These are phyloP conservation scores for Colletotrichum lini DNA, from an alignment of 2,329 filamentous ascomycete genomes.

Conservation along the genomic window DNA sequence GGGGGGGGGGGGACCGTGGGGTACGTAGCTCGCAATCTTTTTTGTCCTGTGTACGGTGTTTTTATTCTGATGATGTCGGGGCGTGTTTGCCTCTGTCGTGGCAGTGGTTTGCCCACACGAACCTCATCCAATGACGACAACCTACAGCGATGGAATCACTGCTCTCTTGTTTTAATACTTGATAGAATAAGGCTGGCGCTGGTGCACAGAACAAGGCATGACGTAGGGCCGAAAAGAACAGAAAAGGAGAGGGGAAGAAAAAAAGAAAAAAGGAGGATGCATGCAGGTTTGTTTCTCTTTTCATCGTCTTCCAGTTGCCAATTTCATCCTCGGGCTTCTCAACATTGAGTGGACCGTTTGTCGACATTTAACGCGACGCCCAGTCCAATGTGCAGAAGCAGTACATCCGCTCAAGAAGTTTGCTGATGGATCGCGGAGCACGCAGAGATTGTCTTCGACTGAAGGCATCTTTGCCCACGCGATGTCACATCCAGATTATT, in stretches of 20 bases:
- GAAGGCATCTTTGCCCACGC: conserved; percentile 34
- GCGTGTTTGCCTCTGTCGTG: conserved; percentile 26
- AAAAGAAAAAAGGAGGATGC: not conserved
- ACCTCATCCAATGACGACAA: not conserved
- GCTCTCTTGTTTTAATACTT: not conserved
- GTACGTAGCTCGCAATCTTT: not conserved
- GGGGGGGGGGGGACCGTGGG: conserved; percentile 8
- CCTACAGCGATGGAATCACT: not conserved
- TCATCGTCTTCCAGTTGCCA: conserved; percentile 12
- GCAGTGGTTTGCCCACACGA: not conserved
- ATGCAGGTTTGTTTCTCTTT: conserved; percentile 8
- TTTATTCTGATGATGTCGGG: not conserved
- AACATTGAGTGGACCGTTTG: conserved; percentile 18
- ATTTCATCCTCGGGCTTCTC: conserved; percentile 24
- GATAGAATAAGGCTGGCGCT: conserved; percentile 3
- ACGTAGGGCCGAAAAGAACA: not conserved
- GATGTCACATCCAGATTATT: conserved; percentile 14
- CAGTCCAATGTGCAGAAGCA: not conserved
- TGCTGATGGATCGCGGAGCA: conserved; percentile 22
- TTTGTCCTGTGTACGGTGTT: not conserved
- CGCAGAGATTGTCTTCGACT: conserved; percentile 31
- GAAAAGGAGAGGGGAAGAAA: not conserved
- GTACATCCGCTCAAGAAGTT: conserved; percentile 7
- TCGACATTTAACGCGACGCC: conserved; percentile 17
- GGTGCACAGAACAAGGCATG: not conserved